Evolutionary conservation across 768 basidiomycete genomes (phyloP), one percentile per base, ranked within the genome.

Genomic region (Lactarius psammicola): DNA sequence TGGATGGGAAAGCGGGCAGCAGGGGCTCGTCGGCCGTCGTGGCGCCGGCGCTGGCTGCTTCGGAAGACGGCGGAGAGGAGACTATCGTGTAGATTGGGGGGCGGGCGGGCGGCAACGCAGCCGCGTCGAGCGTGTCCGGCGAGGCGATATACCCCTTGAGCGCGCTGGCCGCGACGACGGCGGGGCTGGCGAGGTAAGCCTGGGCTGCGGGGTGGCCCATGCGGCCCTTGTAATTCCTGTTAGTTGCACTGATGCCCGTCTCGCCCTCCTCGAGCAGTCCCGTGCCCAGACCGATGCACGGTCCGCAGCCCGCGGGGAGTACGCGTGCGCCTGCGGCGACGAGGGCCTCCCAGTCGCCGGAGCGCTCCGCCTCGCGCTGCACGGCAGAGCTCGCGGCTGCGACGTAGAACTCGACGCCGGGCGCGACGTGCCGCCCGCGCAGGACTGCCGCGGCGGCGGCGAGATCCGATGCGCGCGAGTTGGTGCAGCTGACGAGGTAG

Each of bases 141-240:
- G 92, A 84, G 68, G 87, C 88, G 69, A 99, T 98, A 73, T 88
- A 89, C 6, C 97, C 97, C 63, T 90, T 92, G 55, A 95, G 80
- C 2, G 97, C 97, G 62, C 93, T 95, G 4, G 97, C 95, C 28
- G 97, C 96, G 17, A 99, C 97, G 8, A 98, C 96, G 3, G 94
- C 95, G 0, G 97, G 97, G 69, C 93, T 95, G 5, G 94, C 95
- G 49, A 99, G 86, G 78, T 98, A 98, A 0, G 97, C 96, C 70
- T 90, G 85, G 0, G 97, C 96, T 59, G 93, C 92, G 0, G 97
- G 96, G 69, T 89, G 87, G 0, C 97, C 97, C 97, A 99, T 99
- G 4, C 97, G 84, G 4, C 97, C 97, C 80, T 99, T 98, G 80
- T 98, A 99, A 74, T 99, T 99, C 77, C 97, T 82, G 77, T 99